A percentile compares a stretch with the other conserved stretches of the same genome.
These are phyloP conservation scores for Fusarium tjaetaba DNA, from an alignment of 2,329 filamentous ascomycete species.

Conservation along the genomic window DNA sequence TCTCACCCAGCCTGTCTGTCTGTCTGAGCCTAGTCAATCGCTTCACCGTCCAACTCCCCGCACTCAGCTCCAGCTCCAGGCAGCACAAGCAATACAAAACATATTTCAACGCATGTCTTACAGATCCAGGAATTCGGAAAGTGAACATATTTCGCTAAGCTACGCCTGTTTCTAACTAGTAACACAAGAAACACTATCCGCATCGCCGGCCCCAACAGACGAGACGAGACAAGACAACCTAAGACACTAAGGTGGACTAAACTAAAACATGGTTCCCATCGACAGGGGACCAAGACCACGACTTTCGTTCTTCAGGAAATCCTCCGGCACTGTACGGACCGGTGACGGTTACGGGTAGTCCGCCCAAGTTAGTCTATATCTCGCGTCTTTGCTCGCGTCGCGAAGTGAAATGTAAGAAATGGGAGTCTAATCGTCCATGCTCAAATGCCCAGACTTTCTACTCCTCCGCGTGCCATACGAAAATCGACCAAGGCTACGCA, in stretches of 20 bases:
- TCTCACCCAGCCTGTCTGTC: background rate
- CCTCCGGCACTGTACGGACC: background rate
- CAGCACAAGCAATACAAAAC: background rate
- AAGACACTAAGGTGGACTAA: background rate
- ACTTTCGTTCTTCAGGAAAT: background rate
- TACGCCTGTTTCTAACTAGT: conserved; percentile 18
- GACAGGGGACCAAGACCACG: background rate
- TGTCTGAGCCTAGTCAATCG: background rate
- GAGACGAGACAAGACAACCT: background rate
- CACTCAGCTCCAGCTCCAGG: background rate
- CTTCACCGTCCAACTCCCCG: background rate
- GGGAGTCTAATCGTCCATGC: background rate
- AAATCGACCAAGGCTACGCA: conserved; percentile 2
- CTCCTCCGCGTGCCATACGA: background rate
- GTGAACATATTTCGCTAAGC: conserved; percentile 1
- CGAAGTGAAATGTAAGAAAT: background rate
- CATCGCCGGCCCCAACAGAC: conserved; percentile 1
- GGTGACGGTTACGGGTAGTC: conserved; percentile 2
- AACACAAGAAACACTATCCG: background rate
- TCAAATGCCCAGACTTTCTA: background rate
- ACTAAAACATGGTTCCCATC: background rate
- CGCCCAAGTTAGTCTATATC: background rate
- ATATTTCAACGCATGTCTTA: background rate
- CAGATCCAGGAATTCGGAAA: conserved; percentile 6
- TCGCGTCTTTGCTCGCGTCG: conserved; percentile 2